phyloP scores from a whole-genome alignment of 1,284 basidiomycete species.

The Lentinus polychrous region DNA sequence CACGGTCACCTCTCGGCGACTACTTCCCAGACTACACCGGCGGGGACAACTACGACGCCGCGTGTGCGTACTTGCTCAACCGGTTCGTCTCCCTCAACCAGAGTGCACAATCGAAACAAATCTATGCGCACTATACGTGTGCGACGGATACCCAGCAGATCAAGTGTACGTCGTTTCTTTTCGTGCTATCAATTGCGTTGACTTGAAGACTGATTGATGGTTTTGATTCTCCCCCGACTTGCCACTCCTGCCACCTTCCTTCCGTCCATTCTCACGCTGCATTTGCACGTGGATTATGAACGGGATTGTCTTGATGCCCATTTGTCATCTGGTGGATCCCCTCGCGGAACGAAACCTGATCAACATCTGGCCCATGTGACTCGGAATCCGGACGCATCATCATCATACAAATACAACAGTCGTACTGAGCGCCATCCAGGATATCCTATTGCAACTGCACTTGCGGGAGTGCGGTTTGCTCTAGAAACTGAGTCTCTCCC shows the following conservation, averaged over 20 bases:
- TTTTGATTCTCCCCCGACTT: not conserved
- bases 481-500: too few relatives aligned
- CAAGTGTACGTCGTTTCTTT: slow-evolving; percentile 51
- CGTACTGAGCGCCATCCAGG: slow-evolving; percentile 76
- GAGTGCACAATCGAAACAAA: slow-evolving; percentile 80
- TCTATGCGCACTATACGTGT: slow-evolving; percentile 86
- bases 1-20: slow-evolving; percentile 77
- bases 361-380: too few relatives aligned
- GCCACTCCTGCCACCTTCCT: not conserved
- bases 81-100: slow-evolving; percentile 86
- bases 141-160: slow-evolving; percentile 88
- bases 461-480: slow-evolving; percentile 82
- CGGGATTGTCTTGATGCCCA: too few relatives aligned
- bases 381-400: too few relatives aligned
- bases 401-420: too few relatives aligned
- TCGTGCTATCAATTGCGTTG: not conserved
- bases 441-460: slow-evolving; percentile 78
- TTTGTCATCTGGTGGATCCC: too few relatives aligned
- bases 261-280: not conserved
- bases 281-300: not conserved
- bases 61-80: slow-evolving; percentile 81
- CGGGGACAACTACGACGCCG: slow-evolving; percentile 80
- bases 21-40: slow-evolving; percentile 87
- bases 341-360: too few relatives aligned
- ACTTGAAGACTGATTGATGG: slow-evolving; percentile 11